Percentiles rank a stretch among this genome's conserved stretches.
phyloP scores from a whole-genome alignment of 805 yeast genomes.

The Wickerhamiella qilinensis region DNA sequence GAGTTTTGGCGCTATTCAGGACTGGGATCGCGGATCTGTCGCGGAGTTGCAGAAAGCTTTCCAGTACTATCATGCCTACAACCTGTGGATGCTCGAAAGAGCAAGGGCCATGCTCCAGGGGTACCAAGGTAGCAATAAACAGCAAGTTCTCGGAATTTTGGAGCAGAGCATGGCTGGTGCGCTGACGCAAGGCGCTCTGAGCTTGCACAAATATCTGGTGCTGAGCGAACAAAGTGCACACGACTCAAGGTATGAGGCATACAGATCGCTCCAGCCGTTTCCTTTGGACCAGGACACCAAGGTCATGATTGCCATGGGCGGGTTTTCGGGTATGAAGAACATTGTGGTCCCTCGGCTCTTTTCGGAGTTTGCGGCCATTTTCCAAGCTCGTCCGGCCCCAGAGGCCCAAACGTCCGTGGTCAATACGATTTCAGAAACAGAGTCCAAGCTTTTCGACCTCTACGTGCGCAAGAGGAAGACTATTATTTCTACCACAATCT shows the following conservation, averaged over 20 bases:
- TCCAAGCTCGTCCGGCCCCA: neutral
- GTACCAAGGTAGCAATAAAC: neutral
- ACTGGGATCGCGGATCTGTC: slow-evolving; percentile 22
- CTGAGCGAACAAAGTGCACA: neutral
- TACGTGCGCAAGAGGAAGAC: slow-evolving; percentile 34
- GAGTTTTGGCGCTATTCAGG: slow-evolving; percentile 24
- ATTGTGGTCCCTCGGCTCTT: slow-evolving; percentile 30
- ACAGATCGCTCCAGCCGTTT: slow-evolving; percentile 24
- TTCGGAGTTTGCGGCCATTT: slow-evolving; percentile 2
- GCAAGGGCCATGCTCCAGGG: slow-evolving; percentile 1
- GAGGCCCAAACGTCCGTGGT: neutral
- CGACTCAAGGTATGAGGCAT: neutral
- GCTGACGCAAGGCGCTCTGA: neutral
- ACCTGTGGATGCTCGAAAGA: slow-evolving; percentile 13
- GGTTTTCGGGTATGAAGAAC: slow-evolving; percentile 32
- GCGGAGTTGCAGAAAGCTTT: slow-evolving; percentile 25
- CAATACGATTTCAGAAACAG: slow-evolving; percentile 27
- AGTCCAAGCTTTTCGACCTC: slow-evolving; percentile 30
- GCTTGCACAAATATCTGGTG: neutral
- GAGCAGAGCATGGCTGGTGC: neutral
- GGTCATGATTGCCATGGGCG: slow-evolving; percentile 36
- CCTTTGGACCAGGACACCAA: slow-evolving; percentile 34
- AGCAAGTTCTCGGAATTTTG: neutral
- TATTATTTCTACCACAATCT: slow-evolving; percentile 30
- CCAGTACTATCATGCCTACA: slow-evolving; percentile 27